phyloP scores from a whole-genome alignment of 495 filamentous ascomycete species.

The Amphirosellinia nigrospora region DNA sequence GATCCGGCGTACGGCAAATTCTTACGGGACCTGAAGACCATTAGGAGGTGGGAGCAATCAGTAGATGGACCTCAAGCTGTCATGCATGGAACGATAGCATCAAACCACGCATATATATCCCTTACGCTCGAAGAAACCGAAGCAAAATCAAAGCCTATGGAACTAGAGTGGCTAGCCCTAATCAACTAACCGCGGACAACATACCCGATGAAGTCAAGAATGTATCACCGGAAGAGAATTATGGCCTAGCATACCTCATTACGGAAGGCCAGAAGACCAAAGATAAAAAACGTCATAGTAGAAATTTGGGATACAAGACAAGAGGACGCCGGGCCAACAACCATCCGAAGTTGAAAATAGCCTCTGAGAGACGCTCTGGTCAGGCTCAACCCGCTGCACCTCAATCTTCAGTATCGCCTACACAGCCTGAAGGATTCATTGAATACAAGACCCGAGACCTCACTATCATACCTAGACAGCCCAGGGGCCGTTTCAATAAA shows the following conservation, averaged over 20 bases:
- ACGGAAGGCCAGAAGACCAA: background rate
- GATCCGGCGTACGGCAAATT: conserved; percentile 49
- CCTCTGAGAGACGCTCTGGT: background rate
- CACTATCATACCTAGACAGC: conserved; percentile 42
- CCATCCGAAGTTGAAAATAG: conserved; percentile 8
- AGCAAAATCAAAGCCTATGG: conserved; percentile 31
- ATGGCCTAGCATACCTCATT: conserved; percentile 24
- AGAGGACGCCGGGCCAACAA: background rate
- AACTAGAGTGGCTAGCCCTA: conserved; percentile 43
- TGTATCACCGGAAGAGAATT: conserved; percentile 30
- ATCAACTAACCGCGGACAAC: conserved; percentile 49
- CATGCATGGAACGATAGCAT: conserved; percentile 33
- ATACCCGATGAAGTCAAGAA: conserved; percentile 50
- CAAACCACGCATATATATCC: conserved; percentile 45
- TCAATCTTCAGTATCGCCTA: background rate
- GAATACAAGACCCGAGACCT: conserved; percentile 48
- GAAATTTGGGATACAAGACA: background rate
- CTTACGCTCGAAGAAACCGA: conserved; percentile 34
- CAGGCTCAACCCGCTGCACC: background rate
- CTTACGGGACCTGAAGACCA: conserved; percentile 41
- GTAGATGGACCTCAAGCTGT: conserved; percentile 35
- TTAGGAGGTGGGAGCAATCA: conserved; percentile 51
- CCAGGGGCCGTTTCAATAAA: conserved; percentile 45
- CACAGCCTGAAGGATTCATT: conserved; percentile 38
- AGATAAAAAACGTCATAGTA: background rate